Base-by-base conservation (phyloP, 371 early-diverging fungal genomes). In the Mortierella polycephala region DNA sequence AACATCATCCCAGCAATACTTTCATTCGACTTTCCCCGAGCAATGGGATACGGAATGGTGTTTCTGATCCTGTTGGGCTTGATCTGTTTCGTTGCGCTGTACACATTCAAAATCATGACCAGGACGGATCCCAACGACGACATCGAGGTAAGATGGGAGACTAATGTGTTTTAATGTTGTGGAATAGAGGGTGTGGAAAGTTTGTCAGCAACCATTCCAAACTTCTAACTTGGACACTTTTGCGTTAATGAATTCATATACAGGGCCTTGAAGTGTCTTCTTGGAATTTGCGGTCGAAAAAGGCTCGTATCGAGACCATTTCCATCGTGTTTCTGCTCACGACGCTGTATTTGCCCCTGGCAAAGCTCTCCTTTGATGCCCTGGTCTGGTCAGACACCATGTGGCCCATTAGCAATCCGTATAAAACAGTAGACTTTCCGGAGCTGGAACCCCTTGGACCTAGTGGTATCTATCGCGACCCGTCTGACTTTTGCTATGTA, bases 371-470 rank as follows among this genome's bases (percentile, higher is more conserved):
- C 3, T 59, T 89, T 23, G 88, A 88, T 30, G 85, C 87, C 6
- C 55, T 89, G 0, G 85, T 86, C 46, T 89, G 90, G 90, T 69
- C 81, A 16, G 85, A 86, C 53, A 82, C 83, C 16, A 88, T 83
- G 82, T 89, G 90, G 90, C 77, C 86, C 1, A 79, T 86, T 30
- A 11, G 71, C 30, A 88, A 88, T 52, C 89, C 89, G 1, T 88
- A 84, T 81, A 70, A 73, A 30, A 68, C 55, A 1, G 45, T 57
- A 5, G 88, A 88, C 60, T 71, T 64, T 37, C 89, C 89, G 1
- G 61, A 11, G 12, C 82, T 82, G 23, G 67, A 68, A 46, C 46
- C 69, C 0, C 53, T 84, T 5, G 77, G 82, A 7, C 64, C 71
- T 0, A 80, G 72, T 14, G 82, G 71, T 9, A 59, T 64, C 11